Conservation (phyloP, 805 yeast genomes). For the Lachancea thermotolerans region DNA sequence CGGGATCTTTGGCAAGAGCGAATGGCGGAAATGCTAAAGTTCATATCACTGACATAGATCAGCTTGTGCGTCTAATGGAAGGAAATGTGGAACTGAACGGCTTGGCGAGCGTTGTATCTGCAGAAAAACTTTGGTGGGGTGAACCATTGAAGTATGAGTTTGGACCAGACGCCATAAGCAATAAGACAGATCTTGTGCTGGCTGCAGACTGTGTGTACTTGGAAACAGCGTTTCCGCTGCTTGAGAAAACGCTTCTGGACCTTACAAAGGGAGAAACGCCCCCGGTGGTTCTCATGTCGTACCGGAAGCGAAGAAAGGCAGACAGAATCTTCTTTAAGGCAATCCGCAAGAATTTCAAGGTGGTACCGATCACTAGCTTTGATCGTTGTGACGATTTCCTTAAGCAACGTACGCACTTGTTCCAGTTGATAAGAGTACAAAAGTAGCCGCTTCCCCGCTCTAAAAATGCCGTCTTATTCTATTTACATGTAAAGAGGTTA, state of each 20-base stretch:
- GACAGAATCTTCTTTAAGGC: slow-evolving; percentile 29
- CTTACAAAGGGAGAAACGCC: slow-evolving; percentile 32
- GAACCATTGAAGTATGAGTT: slow-evolving; percentile 10
- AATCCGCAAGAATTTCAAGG: slow-evolving; percentile 30
- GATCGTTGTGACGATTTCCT: slow-evolving; percentile 32
- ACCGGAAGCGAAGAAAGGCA: slow-evolving; percentile 46
- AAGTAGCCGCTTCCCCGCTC: neutral
- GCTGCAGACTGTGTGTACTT: slow-evolving; percentile 59
- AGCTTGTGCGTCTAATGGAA: slow-evolving; percentile 42
- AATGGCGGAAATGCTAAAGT: slow-evolving; percentile 29
- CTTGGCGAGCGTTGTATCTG: slow-evolving; percentile 32
- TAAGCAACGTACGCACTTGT: slow-evolving; percentile 37
- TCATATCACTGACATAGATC: slow-evolving; percentile 44
- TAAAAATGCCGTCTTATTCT: neutral
- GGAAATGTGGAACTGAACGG: slow-evolving; percentile 39
- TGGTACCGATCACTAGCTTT: slow-evolving; percentile 30
- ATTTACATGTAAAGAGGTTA: slow-evolving; percentile 5
- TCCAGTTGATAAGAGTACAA: slow-evolving; percentile 30
- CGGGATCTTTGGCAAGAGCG: slow-evolving; percentile 22
- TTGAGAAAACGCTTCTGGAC: slow-evolving; percentile 44
- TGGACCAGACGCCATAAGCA: slow-evolving; percentile 31
- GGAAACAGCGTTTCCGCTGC: slow-evolving; percentile 46
- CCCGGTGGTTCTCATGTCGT: slow-evolving; percentile 45
- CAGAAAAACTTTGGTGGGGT: slow-evolving; percentile 42
- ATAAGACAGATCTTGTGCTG: slow-evolving; percentile 39